Evolutionary conservation across 768 basidiomycete genomes (phyloP), one percentile per base, ranked within the genome.

Genomic region (Termitomyces sp.): DNA sequence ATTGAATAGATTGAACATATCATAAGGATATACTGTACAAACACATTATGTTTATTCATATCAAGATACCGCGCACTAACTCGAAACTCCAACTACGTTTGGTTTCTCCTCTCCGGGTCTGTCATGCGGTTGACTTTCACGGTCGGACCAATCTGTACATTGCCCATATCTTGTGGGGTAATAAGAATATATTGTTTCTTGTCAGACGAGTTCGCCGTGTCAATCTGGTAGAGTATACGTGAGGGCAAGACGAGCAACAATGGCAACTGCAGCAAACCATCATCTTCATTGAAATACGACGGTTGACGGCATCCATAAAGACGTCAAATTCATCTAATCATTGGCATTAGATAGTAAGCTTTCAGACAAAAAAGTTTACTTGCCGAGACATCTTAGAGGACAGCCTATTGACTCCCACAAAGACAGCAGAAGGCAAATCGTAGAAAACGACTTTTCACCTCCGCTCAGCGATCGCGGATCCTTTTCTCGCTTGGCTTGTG

Each of bases 401-500:
- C 95, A 95, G 0, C 91, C 89, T 55, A 95, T 94, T 16, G 92
- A 87, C 64, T 97, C 91, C 97, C 97, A 99, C 44, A 99, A 77
- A 4, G 97, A 87, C n/a, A 98, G 75, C 46, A 99, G 75, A 51
- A 99, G 71, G 63, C 94, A 95, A 60, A 98, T 93, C 0, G 96
- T 98, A 6, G 94, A 91, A 73, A 97, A 99, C 7, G 92, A 95
- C 70, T 97, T 96, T 70, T 98, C 96, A 39, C 96, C 95, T 46
- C 95, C 95, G 61, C 90, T 92, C 17, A 95, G 77, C 30, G 89
- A 88, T 37, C 85, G 85, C 3, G 93, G 89, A 65, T 94, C 90
- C 69, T 93, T 93, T 63, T 92, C 89, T 34, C 80, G 76, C 69
- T 93, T 93, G 62, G 91, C 89, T 35, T 79, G 76, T 23, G 67